Conservation (phyloP, 2,329 filamentous ascomycete species). For the Phaeosphaeria sp. region DNA sequence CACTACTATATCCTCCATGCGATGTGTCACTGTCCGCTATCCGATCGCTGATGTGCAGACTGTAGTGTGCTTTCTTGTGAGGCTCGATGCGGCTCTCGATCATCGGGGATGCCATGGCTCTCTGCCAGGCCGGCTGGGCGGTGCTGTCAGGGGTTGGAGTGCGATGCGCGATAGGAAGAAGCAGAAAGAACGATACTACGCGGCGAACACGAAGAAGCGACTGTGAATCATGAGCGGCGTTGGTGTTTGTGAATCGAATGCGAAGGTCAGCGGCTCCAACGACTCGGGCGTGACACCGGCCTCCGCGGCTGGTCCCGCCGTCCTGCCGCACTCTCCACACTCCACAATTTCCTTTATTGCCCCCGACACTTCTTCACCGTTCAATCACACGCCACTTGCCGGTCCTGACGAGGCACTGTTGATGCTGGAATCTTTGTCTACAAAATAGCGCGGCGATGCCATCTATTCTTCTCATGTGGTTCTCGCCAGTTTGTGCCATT, state of each 20-base stretch:
- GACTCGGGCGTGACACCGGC: constrained; percentile 1
- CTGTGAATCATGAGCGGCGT: neutral
- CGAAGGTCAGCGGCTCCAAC: constrained; percentile 2
- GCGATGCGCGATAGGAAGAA: neutral
- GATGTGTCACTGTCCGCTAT: constrained; percentile 32
- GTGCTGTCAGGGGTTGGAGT: neutral
- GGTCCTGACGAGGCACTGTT: too few species aligned
- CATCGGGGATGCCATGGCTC: constrained; percentile 48
- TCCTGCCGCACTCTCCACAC: constrained; percentile 2
- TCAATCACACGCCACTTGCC: too few species aligned
- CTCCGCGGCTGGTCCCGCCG: constrained; percentile 7
- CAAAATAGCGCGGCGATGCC: too few species aligned
- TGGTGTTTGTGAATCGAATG: neutral
- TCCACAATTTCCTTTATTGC: neutral
- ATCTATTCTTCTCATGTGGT: too few species aligned
- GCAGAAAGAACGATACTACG: neutral
- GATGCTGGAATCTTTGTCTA: too few species aligned
- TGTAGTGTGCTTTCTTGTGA: constrained; percentile 49
- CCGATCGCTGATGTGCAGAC: constrained; percentile 44
- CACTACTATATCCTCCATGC: constrained; percentile 32
- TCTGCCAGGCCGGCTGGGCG: neutral
- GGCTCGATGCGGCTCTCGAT: constrained; percentile 46
- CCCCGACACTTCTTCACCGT: neutral
- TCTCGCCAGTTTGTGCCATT: too few species aligned
- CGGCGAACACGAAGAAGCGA: neutral